Conservation (phyloP, 176 grass and related monocot genomes). For the Oryza meridionalis region DNA sequence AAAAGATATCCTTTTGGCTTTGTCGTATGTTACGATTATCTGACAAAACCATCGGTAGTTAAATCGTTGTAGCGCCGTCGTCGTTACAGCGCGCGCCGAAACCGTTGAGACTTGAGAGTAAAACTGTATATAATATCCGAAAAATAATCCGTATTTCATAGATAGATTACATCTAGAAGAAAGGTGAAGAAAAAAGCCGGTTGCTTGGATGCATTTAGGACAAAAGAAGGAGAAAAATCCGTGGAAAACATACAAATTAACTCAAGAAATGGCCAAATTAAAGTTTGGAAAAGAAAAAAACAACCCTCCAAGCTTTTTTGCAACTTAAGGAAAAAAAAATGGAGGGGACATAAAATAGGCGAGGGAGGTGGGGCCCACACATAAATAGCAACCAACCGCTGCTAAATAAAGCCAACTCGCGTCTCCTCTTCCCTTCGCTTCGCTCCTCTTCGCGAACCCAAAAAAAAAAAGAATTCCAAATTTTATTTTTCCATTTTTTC, state of each 20-base stretch:
- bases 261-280: background rate
- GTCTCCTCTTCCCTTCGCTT: slow-evolving; percentile 6
- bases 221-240: background rate
- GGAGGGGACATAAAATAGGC: background rate
- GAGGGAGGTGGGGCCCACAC: slow-evolving; percentile 23
- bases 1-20: too few relatives aligned
- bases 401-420: slow-evolving; percentile 48
- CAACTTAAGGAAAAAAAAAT: background rate
- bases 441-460: background rate
- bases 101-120: too few relatives aligned
- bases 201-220: background rate
- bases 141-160: too few relatives aligned
- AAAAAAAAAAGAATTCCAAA: background rate
- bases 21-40: too few relatives aligned
- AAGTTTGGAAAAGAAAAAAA: background rate
- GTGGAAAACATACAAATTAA: background rate
- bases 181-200: background rate
- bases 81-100: too few relatives aligned
- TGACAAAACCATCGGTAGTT: too few relatives aligned
- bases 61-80: too few relatives aligned
- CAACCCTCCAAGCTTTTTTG: background rate
- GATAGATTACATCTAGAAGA: background rate
- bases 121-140: too few relatives aligned
- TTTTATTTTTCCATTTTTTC: too few relatives aligned
- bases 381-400: slow-evolving; percentile 55